Conservation (phyloP, 208 protist genomes). For the Acanthamoeba healyi region DNA sequence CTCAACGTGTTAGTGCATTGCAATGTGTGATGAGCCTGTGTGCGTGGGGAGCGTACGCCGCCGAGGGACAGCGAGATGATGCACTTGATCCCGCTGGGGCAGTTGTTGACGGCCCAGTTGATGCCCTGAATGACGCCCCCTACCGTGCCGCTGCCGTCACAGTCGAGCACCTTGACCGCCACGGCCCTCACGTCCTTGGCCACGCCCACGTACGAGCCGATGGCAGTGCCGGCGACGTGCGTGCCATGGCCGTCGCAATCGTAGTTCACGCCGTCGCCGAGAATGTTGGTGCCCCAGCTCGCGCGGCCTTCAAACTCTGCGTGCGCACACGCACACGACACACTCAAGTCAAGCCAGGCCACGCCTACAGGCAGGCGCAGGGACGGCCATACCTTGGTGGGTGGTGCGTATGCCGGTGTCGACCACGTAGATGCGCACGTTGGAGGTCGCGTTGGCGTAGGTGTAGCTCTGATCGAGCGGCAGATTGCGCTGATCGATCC, state of each 20-base stretch:
- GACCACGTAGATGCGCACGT: not conserved
- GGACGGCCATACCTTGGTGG: not conserved
- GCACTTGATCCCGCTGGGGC: not conserved
- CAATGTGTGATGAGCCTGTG: too few relatives aligned
- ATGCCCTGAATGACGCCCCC: not conserved
- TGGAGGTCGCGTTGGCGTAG: not conserved
- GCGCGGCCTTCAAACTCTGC: constrained; percentile 71
- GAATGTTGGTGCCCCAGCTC: not conserved
- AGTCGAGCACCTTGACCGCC: constrained; percentile 65
- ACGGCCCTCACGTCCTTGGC: constrained; percentile 50
- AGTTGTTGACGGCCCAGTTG: not conserved
- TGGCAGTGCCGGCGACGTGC: constrained; percentile 34
- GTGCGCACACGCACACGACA: too few relatives aligned
- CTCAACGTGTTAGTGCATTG: too few relatives aligned
- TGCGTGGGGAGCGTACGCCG: not conserved
- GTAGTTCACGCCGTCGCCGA: not conserved
- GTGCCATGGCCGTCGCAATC: constrained; percentile 67
- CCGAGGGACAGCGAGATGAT: constrained; percentile 26
- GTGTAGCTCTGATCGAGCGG: not conserved
- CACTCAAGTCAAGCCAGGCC: too few relatives aligned
- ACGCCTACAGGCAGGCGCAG: too few relatives aligned
- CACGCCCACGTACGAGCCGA: not conserved
- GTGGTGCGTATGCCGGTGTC: constrained; percentile 16
- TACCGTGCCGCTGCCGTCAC: not conserved
- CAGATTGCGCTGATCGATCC: constrained; percentile 54